phyloP scores from a whole-genome alignment of 169 alveolate genomes.

The Hepatocystis sp. region DNA sequence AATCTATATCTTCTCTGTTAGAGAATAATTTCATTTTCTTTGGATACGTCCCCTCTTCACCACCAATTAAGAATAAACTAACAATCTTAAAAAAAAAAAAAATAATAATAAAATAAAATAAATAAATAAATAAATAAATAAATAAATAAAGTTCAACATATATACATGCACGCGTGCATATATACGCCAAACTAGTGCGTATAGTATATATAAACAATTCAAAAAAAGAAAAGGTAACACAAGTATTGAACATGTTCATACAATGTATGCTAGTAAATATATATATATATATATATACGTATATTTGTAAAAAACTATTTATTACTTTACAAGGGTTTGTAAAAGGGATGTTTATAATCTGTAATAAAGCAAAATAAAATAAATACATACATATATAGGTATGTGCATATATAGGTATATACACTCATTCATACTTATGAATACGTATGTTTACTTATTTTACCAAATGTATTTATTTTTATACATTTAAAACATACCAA shows the following conservation, averaged over 20 bases:
- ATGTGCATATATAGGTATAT: not conserved
- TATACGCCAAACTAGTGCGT: too few relatives aligned
- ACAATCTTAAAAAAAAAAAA: slow-evolving; percentile 40
- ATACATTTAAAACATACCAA: slow-evolving; percentile 67
- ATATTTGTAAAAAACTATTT: not conserved
- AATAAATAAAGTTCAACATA: not conserved
- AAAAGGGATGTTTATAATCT: slow-evolving; percentile 82
- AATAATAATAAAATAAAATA: not conserved
- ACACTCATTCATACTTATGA: too few relatives aligned
- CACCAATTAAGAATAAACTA: slow-evolving; percentile 84
- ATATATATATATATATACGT: too few relatives aligned
- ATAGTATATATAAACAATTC: too few relatives aligned
- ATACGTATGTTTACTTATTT: not conserved
- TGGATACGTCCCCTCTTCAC: slow-evolving; percentile 85
- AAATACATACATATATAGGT: not conserved
- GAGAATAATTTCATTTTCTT: slow-evolving; percentile 79
- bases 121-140: not conserved
- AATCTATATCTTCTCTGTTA: slow-evolving; percentile 84
- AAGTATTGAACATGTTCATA: too few relatives aligned
- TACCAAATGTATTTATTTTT: not conserved
- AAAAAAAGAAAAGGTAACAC: too few relatives aligned
- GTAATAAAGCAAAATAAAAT: not conserved
- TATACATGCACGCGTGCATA: not conserved
- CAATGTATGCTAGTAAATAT: too few relatives aligned
- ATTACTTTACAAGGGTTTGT: slow-evolving; percentile 84